These are phyloP conservation scores for Tetrapisispora iriomotensis DNA, from an alignment of 805 yeast species.

Conservation along the genomic window DNA sequence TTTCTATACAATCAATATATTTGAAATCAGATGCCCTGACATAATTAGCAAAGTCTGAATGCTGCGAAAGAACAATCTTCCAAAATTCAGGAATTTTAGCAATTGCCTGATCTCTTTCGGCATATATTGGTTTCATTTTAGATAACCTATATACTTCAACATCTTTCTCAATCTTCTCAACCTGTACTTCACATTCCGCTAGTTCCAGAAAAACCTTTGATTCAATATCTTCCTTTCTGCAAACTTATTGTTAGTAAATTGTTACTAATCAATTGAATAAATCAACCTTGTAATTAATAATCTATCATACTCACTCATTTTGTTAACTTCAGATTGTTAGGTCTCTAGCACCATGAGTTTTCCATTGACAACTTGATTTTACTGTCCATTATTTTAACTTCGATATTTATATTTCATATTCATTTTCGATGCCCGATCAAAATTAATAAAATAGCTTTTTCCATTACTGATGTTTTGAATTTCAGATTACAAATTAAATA, in stretches of 20 bases:
- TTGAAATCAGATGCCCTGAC: slow-evolving; percentile 68
- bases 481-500: too few relatives aligned
- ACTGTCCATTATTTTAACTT: background rate
- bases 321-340: background rate
- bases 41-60: slow-evolving; percentile 76
- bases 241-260: background rate
- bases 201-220: slow-evolving; percentile 27
- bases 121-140: slow-evolving; percentile 48
- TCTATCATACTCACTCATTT: slow-evolving; percentile 1
- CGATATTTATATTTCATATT: too few relatives aligned
- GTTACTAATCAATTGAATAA: background rate
- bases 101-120: slow-evolving; percentile 44
- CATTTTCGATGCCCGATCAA: too few relatives aligned
- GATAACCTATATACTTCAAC: slow-evolving; percentile 44
- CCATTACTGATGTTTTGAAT: too few relatives aligned
- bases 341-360: too few relatives aligned
- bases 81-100: slow-evolving; percentile 64
- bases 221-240: background rate
- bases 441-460: too few relatives aligned
- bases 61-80: slow-evolving; percentile 77
- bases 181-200: slow-evolving; percentile 48
- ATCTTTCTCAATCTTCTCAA: slow-evolving; percentile 50
- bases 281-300: background rate
- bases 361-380: background rate
- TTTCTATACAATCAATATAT: slow-evolving; percentile 55